Evolutionary conservation across 352 stramenopile species (phyloP), one percentile per base, ranked within the genome.

Genomic region (Phytophthora capsici): DNA sequence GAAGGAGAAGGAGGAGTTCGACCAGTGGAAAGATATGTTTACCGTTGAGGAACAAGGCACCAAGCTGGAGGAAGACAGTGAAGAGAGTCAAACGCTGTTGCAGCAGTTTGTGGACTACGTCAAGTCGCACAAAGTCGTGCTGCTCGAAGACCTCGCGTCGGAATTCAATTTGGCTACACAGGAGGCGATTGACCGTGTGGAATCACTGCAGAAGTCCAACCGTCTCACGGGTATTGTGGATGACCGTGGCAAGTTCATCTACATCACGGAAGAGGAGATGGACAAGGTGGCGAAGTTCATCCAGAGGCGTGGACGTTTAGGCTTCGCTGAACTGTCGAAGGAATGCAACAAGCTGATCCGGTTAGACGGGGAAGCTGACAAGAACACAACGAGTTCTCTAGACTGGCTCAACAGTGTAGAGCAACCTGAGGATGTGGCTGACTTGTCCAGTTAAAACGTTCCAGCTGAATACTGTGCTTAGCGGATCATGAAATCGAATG

Each of bases 211-310:
- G 46, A 45, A 63, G 10, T 57, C 64, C 1, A 84, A 86, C 45
- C 83, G 82, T 16, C 71, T 94, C 51, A 88, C 82, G 5, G 86
- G 86, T 16, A 84, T 94, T 26, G 70, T 94, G 26, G 83, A 94
- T 44, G 86, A 94, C 46, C 82, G 84, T 22, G 86, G 86, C 57
- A 92, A 92, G 57, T 92, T 92, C 65, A 91, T 94, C 49, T 89
- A 82, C 59, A 88, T 94, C 50, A 90, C 83, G 0, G 80, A 91
- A 37, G 75, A 89, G 36, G 82, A 92, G 49, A 91, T 94, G 82
- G 75, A 90, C 60, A 82, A 78, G 36, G 82, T 94, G 32, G 83
- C 77, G 41, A 82, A 75, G 65, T 90, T 86, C 47, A 88, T 94
- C 41, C 66, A 86, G 52, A 77, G 77, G 45, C 84, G 86, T 28